Conservation (phyloP, 306 rosid species). For the Elaeagnus macrophylla region DNA sequence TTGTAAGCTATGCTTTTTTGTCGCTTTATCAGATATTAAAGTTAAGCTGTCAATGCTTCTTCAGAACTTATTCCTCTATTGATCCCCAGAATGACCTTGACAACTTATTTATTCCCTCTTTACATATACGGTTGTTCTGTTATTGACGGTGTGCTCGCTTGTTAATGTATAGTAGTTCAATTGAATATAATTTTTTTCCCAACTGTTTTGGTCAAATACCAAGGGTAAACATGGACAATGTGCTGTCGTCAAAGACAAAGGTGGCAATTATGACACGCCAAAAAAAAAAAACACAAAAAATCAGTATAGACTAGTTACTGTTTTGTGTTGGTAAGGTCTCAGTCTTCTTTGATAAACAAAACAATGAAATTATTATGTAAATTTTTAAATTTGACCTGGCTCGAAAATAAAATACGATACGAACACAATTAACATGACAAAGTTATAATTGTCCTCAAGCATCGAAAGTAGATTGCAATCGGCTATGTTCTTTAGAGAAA, state of each 20-base stretch:
- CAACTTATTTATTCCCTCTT: constrained; percentile 15
- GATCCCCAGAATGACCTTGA: constrained; percentile 28
- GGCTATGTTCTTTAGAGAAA: constrained; percentile 39
- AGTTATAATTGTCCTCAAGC: constrained; percentile 42
- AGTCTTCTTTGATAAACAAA: too few species aligned
- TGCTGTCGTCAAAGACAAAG: constrained; percentile 16
- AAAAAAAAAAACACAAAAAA: too few species aligned
- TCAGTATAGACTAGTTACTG: too few species aligned
- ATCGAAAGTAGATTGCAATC: constrained; percentile 48
- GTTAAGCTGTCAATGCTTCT: constrained; percentile 44
- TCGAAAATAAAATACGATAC: too few species aligned
- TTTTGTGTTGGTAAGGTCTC: too few species aligned
- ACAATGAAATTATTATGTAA: too few species aligned
- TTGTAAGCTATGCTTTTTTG: constrained; percentile 37
- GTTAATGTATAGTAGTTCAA: constrained; percentile 8
- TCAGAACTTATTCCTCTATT: constrained; percentile 31
- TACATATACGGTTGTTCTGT: constrained; percentile 4
- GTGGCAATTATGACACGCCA: constrained; percentile 16
- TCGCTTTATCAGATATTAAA: constrained; percentile 38
- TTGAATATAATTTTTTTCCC: constrained; percentile 10
- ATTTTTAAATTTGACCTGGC: too few species aligned
- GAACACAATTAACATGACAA: too few species aligned
- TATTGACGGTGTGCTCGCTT: constrained; percentile 11
- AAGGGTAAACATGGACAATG: constrained; percentile 15
- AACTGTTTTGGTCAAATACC: constrained; percentile 14